Conservation (phyloP, 257 asterid genomes). For the Marsdenia floribunda region DNA sequence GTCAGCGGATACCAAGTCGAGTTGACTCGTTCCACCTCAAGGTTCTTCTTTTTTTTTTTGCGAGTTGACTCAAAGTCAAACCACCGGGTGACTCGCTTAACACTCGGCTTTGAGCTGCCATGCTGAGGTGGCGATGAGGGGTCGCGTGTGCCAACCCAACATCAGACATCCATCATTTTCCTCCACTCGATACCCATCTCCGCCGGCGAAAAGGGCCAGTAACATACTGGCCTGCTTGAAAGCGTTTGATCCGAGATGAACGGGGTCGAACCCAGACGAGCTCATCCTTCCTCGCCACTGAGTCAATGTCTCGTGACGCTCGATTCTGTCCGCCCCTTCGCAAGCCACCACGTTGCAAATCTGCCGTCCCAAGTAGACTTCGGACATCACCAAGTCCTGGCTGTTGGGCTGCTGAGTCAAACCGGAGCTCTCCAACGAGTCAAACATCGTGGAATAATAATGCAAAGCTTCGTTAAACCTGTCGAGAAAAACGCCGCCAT, state of each 20-base stretch:
- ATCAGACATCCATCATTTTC: constrained; percentile 75
- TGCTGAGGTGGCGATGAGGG: constrained; percentile 82
- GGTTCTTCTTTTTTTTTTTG: no score
- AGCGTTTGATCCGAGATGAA: constrained; percentile 75
- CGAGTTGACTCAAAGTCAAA: neutral
- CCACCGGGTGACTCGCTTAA: constrained; percentile 16
- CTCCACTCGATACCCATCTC: constrained; percentile 76
- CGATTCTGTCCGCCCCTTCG: constrained; percentile 71
- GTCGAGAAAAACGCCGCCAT: constrained; percentile 51
- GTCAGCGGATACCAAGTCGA: constrained; percentile 8
- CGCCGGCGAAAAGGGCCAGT: constrained; percentile 67
- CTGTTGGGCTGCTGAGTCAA: constrained; percentile 33
- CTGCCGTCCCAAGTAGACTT: constrained; percentile 69
- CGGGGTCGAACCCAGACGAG: constrained; percentile 62
- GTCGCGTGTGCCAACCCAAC: constrained; percentile 88
- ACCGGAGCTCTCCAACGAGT: constrained; percentile 73
- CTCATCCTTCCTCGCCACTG: constrained; percentile 71
- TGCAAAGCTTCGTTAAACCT: constrained; percentile 82
- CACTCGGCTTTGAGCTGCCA: constrained; percentile 47
- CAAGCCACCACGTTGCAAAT: constrained; percentile 88
- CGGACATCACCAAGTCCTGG: constrained; percentile 71
- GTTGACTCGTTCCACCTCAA: neutral
- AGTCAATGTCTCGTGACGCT: constrained; percentile 69
- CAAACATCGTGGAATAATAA: constrained; percentile 85
- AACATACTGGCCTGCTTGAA: constrained; percentile 84